phyloP scores from a whole-genome alignment of 2,329 filamentous ascomycete genomes.

The Fonsecaea erecta region DNA sequence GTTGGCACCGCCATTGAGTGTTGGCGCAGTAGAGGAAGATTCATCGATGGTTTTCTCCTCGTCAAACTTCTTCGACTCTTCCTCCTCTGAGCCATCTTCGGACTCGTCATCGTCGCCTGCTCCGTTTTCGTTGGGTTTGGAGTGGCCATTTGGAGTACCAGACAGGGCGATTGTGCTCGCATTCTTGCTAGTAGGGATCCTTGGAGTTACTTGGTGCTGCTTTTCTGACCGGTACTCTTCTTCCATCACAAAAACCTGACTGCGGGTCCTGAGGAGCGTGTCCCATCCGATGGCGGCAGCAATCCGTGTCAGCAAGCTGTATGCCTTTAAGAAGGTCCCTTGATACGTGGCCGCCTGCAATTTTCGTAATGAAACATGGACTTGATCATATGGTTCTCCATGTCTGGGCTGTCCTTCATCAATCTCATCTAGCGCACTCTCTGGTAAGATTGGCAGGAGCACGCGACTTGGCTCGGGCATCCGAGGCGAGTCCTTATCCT shows the following conservation, averaged over 20 bases:
- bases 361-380: conserved; percentile 83
- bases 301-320: conserved; percentile 91
- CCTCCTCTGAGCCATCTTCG: conserved; percentile 38
- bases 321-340: conserved; percentile 94
- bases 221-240: conserved; percentile 91
- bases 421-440: conserved; percentile 92
- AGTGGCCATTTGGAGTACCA: conserved; percentile 62
- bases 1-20: conserved; percentile 41
- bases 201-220: conserved; percentile 55
- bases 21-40: conserved; percentile 39
- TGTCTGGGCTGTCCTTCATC: conserved; percentile 79
- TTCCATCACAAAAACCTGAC: conserved; percentile 99
- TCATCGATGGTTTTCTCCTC: conserved; percentile 39
- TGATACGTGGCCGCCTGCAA: conserved; percentile 88
- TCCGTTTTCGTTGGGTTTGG: conserved; percentile 44
- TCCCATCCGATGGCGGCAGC: conserved; percentile 98
- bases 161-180: conserved; percentile 79
- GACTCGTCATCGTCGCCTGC: conserved; percentile 38
- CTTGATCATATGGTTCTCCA: conserved; percentile 78
- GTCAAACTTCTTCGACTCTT: conserved; percentile 29
- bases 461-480: conserved; percentile 93
- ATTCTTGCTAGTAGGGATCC: conserved; percentile 63
- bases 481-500: conserved; percentile 93
- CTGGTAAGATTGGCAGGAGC: conserved; percentile 80
- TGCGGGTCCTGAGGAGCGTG: conserved; percentile 88